phyloP scores from a whole-genome alignment of 108 stramenopile genomes.

The Skeletonema tropicum region DNA sequence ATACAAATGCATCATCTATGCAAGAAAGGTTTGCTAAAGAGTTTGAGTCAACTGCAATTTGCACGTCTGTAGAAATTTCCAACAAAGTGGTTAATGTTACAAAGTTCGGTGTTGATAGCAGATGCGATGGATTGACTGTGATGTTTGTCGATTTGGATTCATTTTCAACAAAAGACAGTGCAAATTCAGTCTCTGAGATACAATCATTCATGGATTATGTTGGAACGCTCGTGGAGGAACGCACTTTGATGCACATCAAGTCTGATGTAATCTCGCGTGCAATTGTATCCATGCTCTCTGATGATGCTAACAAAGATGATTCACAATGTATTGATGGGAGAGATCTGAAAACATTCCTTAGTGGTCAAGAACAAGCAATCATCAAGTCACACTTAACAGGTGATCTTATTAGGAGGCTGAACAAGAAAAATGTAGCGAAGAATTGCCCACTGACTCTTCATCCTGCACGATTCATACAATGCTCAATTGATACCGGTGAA shows the following conservation, averaged over 20 bases:
- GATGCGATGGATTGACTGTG: not conserved
- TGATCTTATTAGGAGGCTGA: slow-evolving; percentile 22
- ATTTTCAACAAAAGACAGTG: not conserved
- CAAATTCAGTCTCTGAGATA: not conserved
- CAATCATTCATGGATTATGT: not conserved
- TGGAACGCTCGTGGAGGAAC: not conserved
- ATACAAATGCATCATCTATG: not conserved
- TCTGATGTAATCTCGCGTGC: not conserved
- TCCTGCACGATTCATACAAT: slow-evolving; percentile 31
- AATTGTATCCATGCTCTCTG: not conserved
- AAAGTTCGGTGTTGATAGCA: not conserved
- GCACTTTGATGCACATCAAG: slow-evolving; percentile 13
- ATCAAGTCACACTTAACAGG: slow-evolving; percentile 1
- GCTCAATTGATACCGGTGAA: not conserved
- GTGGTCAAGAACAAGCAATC: not conserved
- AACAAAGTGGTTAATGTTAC: not conserved
- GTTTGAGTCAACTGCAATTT: slow-evolving; percentile 8
- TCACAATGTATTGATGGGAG: not conserved
- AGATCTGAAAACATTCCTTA: not conserved
- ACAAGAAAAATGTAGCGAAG: slow-evolving; percentile 15
- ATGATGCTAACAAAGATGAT: not conserved
- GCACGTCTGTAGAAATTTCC: not conserved
- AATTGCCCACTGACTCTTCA: slow-evolving; percentile 29
- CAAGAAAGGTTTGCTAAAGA: slow-evolving; percentile 5
- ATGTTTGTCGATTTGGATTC: slow-evolving; percentile 16